Evolutionary conservation across 2,329 filamentous ascomycete genomes (phyloP), one percentile per base, ranked within the genome.

Genomic region (Knufia petricola): DNA sequence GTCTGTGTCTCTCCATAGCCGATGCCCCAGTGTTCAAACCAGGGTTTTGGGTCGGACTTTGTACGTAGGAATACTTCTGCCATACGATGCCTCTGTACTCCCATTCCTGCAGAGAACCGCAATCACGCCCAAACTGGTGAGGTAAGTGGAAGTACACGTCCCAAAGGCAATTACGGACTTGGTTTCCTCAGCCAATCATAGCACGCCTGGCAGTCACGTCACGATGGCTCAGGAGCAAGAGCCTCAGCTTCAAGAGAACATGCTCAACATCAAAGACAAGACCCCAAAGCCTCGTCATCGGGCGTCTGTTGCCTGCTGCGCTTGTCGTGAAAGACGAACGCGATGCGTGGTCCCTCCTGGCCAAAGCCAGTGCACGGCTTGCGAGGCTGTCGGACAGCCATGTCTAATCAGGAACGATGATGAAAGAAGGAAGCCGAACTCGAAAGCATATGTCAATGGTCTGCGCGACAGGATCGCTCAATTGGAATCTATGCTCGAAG

Each of bases 341-440:
- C 44, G 48, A 45, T 50, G 48, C 24, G 48, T 50, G 9, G 34
- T 50, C 10, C 43, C 40, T 13, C n/a, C 48, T 19, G 48, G 48
- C 10, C 20, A 50, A 23, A 32, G 28, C 8, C 17, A 50, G 21
- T 50, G 48, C 19, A 50, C 48, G 13, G 38, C 44, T n/a, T 50
- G 48, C 26, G n/a, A 23, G 7, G 15, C 17, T 19, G n/a, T 13
- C n/a, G 46, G 46, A n/a, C 12, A 24, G 6, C 8, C 40, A 32
- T 49, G 46, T 21, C n/a, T 49, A 3, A 43, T 49, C 38, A 49
- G 17, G 12, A 30, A 41, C 20, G 46, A 49, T 31, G 46, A 49
- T 43, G 46, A 49, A 43, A n/a, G 46, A 20, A 41, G 38, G 26
- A 49, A 49, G 28, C 46, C 46, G 15, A 49, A 43, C 30, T 49